Evolutionary conservation across 2,329 filamentous ascomycete genomes (phyloP), one percentile per base, ranked within the genome.

Genomic region (Aspergillus fumigatiaffinis): DNA sequence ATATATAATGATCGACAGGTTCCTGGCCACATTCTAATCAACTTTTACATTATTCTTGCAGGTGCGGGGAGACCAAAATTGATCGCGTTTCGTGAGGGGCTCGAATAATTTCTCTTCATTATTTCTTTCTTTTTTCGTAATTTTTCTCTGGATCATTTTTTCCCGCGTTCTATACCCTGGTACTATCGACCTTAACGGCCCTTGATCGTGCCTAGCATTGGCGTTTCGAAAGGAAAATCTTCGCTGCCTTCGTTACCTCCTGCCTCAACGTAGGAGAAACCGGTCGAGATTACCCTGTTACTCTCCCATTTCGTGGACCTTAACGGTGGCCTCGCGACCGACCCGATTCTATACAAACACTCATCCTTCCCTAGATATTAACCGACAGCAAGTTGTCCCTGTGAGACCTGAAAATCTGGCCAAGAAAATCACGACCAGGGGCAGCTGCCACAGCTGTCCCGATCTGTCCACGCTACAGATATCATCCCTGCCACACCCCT

Each of bases 401-500:
- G 63, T 61, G 62, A 63, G 62, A 64, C 63, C 64, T 60, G 70
- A 63, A 73, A 77, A 69, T 63, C 72, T 76, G 74, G 74, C 74
- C 70, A 68, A 69, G 67, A 68, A 72, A 68, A 68, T 66, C 41
- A 66, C 68, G 60, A 68, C 68, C 64, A 70, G 71, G 70, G 70
- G 71, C 73, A 73, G 72, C 73, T 75, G 69, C 60, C 65, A 71
- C 65, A 75, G 75, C 73, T 77, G 74, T 72, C 73, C 73, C 66
- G 73, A 76, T 68, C 68, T 76, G 62, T 74, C 72, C 47, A 66
- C 69, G 56, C 66, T 75, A 62, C 71, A 70, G 62, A 71, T 70
- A 64, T 63, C 68, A 56, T 61, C 65, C 59, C 59, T 62, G 60
- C 63, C 60, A 57, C 61, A 62, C 26, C 53, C 64, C 53, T 53